Percentiles rank a stretch among this genome's conserved stretches.
Conservation (phyloP, 176 grass and related monocot species). For the Pontederia crassipes region DNA sequence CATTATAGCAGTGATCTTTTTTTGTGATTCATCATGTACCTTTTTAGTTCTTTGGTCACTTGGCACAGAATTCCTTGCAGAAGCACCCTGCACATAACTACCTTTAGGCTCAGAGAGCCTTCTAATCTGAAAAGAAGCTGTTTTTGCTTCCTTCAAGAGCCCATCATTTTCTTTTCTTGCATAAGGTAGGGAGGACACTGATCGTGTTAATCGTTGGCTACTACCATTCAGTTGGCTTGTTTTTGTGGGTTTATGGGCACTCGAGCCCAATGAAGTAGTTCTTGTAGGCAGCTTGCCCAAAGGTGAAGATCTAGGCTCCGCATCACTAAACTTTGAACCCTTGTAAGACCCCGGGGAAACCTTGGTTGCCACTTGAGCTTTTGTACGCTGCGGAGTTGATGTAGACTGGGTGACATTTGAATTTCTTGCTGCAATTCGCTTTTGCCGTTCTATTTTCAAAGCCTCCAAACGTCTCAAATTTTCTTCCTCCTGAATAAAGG, state of each 20-base stretch:
- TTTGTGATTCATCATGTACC: conserved; percentile 35
- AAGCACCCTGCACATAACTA: conserved; percentile 21
- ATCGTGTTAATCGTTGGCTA: conserved; percentile 51
- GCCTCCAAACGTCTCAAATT: conserved; percentile 74
- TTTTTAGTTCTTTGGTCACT: conserved; percentile 29
- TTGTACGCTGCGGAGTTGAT: conserved; percentile 6
- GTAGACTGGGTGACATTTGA: conserved; percentile 23
- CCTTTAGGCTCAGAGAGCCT: conserved; percentile 58
- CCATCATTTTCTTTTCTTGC: conserved; percentile 53
- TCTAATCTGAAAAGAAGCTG: conserved; percentile 26
- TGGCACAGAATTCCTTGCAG: conserved; percentile 11
- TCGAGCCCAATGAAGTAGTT: conserved; percentile 25
- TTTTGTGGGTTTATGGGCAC: conserved; percentile 13
- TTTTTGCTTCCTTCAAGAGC: conserved; percentile 18
- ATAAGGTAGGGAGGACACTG: conserved; percentile 50
- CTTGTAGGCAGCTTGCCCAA: conserved; percentile 14
- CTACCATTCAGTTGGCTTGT: conserved; percentile 11
- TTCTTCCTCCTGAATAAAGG: conserved; percentile 65
- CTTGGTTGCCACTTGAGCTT: conserved; percentile 7
- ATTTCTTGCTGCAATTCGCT: conserved; percentile 71
- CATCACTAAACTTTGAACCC: conserved; percentile 42
- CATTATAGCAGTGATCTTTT: conserved; percentile 53
- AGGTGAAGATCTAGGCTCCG: conserved; percentile 22
- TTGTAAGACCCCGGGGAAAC: conserved; percentile 54
- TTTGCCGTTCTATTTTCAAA: conserved; percentile 86